These are phyloP conservation scores for Xerocomellus dryophilus DNA, from an alignment of 768 basidiomycete genomes.

Conservation along the genomic window DNA sequence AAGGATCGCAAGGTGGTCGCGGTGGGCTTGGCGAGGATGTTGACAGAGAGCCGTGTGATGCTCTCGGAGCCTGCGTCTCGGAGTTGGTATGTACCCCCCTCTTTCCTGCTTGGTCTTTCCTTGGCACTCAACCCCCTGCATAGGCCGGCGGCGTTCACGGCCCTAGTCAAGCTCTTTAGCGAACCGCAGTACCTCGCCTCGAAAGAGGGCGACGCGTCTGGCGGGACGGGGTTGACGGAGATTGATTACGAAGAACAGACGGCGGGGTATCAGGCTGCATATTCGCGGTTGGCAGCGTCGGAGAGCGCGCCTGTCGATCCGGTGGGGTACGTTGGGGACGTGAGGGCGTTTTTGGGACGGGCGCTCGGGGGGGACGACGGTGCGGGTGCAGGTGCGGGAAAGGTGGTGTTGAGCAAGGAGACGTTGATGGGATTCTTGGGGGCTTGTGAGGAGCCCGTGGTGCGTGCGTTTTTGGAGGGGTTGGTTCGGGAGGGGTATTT, in stretches of 20 bases:
- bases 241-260: slow-evolving; percentile 90
- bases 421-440: slow-evolving; percentile 22
- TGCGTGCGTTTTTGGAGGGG: slow-evolving; percentile 31
- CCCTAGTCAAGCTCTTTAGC: slow-evolving; percentile 72
- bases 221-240: slow-evolving; percentile 48
- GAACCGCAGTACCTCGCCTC: slow-evolving; percentile 67
- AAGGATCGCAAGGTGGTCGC: slow-evolving; percentile 84
- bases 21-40: slow-evolving; percentile 74
- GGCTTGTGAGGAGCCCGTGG: slow-evolving; percentile 18
- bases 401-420: slow-evolving; percentile 15
- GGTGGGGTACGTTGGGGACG: slow-evolving; percentile 55
- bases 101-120: not conserved
- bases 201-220: slow-evolving; percentile 5
- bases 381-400: not conserved
- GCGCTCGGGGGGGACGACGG: slow-evolving; percentile 25
- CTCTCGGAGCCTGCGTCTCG: slow-evolving; percentile 57
- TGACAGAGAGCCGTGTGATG: slow-evolving; percentile 74
- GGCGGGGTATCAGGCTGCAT: slow-evolving; percentile 91
- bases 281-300: slow-evolving; percentile 85
- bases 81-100: slow-evolving; percentile 52
- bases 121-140: not conserved
- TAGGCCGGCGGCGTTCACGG: slow-evolving; percentile 69
- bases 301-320: slow-evolving; percentile 59
- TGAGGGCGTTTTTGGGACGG: slow-evolving; percentile 51
- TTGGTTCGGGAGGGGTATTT: slow-evolving; percentile 24